A percentile compares a stretch with the other conserved stretches of the same genome.
phyloP scores from a whole-genome alignment of 106 monocot genomes.

The Platanthera zijinensis region DNA sequence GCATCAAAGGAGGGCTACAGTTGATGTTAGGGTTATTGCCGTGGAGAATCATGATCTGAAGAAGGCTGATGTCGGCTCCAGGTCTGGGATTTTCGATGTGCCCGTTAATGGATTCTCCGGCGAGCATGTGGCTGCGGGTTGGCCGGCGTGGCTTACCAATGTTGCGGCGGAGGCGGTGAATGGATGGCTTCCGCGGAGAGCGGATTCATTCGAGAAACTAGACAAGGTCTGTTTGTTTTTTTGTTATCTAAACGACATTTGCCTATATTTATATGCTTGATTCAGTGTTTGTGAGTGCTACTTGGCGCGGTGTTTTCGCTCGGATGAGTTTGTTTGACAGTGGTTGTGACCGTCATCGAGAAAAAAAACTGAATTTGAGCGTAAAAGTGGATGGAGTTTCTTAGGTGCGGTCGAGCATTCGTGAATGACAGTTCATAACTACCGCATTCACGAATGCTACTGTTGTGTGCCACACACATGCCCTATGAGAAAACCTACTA shows the following conservation, averaged over 20 bases:
- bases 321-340: no score
- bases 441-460: no score
- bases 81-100: conserved; percentile 9
- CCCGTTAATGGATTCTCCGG: conserved; percentile 36
- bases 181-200: conserved; percentile 67
- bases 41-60: neutral
- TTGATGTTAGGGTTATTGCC: conserved; percentile 5
- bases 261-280: neutral
- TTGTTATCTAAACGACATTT: neutral
- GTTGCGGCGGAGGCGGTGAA: conserved; percentile 60
- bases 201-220: conserved; percentile 61
- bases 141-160: conserved; percentile 64
- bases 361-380: no score
- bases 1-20: conserved; percentile 18
- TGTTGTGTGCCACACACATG: no score
- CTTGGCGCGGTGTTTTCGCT: neutral
- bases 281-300: neutral
- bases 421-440: no score
- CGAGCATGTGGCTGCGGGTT: conserved; percentile 54
- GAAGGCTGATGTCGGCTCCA: neutral
- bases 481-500: no score
- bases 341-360: no score
- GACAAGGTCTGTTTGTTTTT: conserved; percentile 50
- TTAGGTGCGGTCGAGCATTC: no score
- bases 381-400: no score